Evolutionary conservation across 495 filamentous ascomycete species (phyloP).

Genomic region (Friedmanniomyces endolithicus): DNA sequence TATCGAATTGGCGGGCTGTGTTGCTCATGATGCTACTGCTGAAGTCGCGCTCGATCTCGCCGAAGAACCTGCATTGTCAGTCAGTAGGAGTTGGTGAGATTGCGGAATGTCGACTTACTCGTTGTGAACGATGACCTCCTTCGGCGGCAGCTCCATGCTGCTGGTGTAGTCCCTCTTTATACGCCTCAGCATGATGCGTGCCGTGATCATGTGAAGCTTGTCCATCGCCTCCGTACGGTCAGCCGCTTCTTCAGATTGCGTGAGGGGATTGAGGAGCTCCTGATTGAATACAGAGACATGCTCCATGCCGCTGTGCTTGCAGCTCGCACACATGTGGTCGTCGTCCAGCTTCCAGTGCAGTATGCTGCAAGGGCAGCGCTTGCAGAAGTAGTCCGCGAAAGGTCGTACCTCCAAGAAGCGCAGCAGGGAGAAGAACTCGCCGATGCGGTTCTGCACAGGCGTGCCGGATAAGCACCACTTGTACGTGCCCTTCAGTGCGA

Average conservation of each 20-base stretch:
- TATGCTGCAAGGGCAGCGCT: slow-evolving; percentile 60
- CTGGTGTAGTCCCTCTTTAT: slow-evolving; percentile 84
- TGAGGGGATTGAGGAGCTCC: slow-evolving; percentile 71
- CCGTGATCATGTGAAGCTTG: slow-evolving; percentile 75
- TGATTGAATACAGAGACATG: slow-evolving; percentile 96
- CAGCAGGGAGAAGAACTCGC: slow-evolving; percentile 90
- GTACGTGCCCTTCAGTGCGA: slow-evolving; percentile 70
- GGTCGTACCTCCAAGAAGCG: slow-evolving; percentile 78
- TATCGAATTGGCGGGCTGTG: slow-evolving; percentile 75
- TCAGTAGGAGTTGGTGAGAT: neutral
- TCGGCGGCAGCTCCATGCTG: slow-evolving; percentile 88
- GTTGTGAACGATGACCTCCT: slow-evolving; percentile 79
- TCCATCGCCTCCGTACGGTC: slow-evolving; percentile 53
- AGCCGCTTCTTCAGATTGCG: slow-evolving; percentile 37
- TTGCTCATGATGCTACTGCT: slow-evolving; percentile 92
- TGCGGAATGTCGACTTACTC: slow-evolving; percentile 38
- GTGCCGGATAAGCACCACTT: slow-evolving; percentile 95
- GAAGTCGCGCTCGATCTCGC: slow-evolving; percentile 88
- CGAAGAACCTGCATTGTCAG: slow-evolving; percentile 44
- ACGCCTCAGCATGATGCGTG: slow-evolving; percentile 85
- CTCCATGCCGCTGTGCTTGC: slow-evolving; percentile 55
- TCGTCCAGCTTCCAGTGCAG: slow-evolving; percentile 73
- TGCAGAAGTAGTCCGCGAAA: slow-evolving; percentile 89
- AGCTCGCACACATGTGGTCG: slow-evolving; percentile 53
- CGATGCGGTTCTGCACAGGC: slow-evolving; percentile 90